Evolutionary conservation across 805 yeast species (phyloP).

Genomic region (Candida nitratophila): DNA sequence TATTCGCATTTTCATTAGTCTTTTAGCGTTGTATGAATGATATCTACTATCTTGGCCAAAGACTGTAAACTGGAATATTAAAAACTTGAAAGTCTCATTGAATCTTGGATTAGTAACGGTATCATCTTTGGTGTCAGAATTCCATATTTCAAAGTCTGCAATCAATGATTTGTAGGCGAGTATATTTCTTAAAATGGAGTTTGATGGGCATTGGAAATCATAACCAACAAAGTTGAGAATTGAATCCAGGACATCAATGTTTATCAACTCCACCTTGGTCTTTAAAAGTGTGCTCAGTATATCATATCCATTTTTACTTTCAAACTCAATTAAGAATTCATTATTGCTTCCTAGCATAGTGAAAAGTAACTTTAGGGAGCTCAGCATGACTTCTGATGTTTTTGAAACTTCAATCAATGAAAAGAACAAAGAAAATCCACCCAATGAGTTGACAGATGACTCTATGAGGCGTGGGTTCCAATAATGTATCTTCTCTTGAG

Average conservation of each 20-base stretch:
- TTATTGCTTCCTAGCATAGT: slow-evolving; percentile 37
- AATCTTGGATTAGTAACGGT: slow-evolving; percentile 15
- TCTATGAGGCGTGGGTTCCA: slow-evolving; percentile 12
- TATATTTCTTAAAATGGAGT: slow-evolving; percentile 51
- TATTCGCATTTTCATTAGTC: slow-evolving; percentile 44
- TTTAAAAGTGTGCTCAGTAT: slow-evolving; percentile 47
- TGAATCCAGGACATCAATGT: slow-evolving; percentile 38
- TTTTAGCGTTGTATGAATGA: slow-evolving; percentile 41
- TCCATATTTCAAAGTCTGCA: slow-evolving; percentile 60
- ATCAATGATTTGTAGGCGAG: slow-evolving; percentile 51
- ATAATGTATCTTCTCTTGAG: slow-evolving; percentile 1
- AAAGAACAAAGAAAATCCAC: slow-evolving; percentile 44
- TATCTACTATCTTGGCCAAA: slow-evolving; percentile 48
- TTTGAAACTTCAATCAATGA: slow-evolving; percentile 38
- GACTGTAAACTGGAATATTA: slow-evolving; percentile 52
- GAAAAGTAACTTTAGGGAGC: slow-evolving; percentile 35
- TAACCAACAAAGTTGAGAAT: slow-evolving; percentile 52
- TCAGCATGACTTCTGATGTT: slow-evolving; percentile 26
- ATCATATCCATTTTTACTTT: slow-evolving; percentile 52
- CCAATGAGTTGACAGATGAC: slow-evolving; percentile 32
- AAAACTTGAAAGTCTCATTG: slow-evolving; percentile 29
- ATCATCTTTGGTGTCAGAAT: slow-evolving; percentile 24
- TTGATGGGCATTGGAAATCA: slow-evolving; percentile 39
- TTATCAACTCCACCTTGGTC: slow-evolving; percentile 32
- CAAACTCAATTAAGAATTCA: slow-evolving; percentile 51